phyloP scores from a whole-genome alignment of 306 rosid species.

The Glycine latifolia region DNA sequence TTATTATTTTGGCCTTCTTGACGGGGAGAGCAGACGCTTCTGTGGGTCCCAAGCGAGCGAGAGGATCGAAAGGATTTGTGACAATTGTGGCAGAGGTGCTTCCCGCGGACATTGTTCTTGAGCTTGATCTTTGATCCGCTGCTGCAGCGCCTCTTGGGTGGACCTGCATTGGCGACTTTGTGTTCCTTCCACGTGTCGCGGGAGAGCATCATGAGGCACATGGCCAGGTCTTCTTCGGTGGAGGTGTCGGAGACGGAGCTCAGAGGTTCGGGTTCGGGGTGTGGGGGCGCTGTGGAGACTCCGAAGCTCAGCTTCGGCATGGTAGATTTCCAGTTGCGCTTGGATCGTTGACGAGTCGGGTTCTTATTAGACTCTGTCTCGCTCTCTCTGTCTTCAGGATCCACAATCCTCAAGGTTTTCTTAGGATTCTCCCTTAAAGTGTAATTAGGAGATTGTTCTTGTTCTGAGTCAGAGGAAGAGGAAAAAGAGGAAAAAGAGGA shows the following conservation, averaged over 20 bases:
- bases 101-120: constrained; percentile 43
- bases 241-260: constrained; percentile 79
- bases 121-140: constrained; percentile 25
- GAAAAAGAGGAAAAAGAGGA: constrained; percentile 26
- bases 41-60: constrained; percentile 68
- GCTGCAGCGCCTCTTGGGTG: not conserved
- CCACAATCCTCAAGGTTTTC: constrained; percentile 52
- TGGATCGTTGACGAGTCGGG: constrained; percentile 85
- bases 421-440: constrained; percentile 31
- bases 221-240: constrained; percentile 84
- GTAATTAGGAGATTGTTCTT: constrained; percentile 27
- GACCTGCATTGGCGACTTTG: not conserved
- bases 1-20: not conserved
- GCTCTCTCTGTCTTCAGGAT: constrained; percentile 87
- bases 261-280: constrained; percentile 54
- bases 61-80: constrained; percentile 75
- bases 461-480: constrained; percentile 18
- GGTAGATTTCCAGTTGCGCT: constrained; percentile 56
- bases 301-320: constrained; percentile 18
- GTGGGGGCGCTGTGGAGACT: constrained; percentile 15
- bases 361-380: constrained; percentile 78
- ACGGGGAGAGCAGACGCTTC: constrained; percentile 54
- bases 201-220: constrained; percentile 84
- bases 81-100: constrained; percentile 64
- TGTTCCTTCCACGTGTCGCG: constrained; percentile 59